phyloP scores from a whole-genome alignment of 371 early-diverging fungal species.

The Mucor mucedo region DNA sequence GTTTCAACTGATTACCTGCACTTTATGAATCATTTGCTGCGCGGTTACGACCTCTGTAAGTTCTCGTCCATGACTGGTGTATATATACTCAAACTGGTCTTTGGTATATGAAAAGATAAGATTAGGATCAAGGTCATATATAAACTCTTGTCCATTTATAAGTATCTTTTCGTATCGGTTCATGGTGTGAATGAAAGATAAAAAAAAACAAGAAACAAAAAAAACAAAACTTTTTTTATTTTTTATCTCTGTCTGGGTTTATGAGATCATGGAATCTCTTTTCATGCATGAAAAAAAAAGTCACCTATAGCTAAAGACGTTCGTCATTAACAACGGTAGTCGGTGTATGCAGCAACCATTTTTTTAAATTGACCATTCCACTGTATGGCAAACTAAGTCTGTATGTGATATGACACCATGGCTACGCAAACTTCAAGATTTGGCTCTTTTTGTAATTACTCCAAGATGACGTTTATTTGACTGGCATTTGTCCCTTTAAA shows the following conservation, averaged over 20 bases:
- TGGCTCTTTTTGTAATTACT: no score
- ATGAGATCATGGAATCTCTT: background rate
- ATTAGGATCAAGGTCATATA: constrained; percentile 10
- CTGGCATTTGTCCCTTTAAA: no score
- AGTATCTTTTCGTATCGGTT: constrained; percentile 1
- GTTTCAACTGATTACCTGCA: background rate
- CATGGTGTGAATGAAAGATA: constrained; percentile 3
- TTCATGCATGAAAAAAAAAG: no score
- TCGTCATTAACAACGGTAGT: no score
- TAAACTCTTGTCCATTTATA: background rate
- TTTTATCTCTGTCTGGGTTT: background rate
- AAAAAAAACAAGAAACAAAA: constrained; percentile 4
- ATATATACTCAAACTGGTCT: background rate
- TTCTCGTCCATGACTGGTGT: background rate
- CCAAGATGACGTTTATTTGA: no score
- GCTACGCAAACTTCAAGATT: no score
- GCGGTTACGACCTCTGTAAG: background rate
- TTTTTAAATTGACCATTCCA: no score
- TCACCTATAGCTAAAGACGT: no score
- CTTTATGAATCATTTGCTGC: background rate
- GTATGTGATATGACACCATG: no score
- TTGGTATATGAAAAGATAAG: constrained; percentile 5
- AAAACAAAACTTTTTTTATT: background rate
- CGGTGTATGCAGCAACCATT: no score
- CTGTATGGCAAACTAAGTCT: no score